Conservation (phyloP, 2,329 filamentous ascomycete species). For the Exophiala lecanii-corni region DNA sequence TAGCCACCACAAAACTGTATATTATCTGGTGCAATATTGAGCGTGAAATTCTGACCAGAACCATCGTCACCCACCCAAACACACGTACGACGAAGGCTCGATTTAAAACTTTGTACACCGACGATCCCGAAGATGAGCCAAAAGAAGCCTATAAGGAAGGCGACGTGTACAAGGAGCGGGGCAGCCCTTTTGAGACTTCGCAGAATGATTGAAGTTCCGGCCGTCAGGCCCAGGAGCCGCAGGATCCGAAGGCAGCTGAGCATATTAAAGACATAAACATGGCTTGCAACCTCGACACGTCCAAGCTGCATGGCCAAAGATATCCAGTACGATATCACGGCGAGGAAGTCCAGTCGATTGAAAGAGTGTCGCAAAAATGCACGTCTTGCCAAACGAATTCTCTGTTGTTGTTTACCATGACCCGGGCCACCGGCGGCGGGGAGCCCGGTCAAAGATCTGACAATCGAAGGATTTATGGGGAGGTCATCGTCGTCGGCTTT, state of each 20-base stretch:
- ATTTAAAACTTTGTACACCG: slow-evolving; percentile 93
- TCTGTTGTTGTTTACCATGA: slow-evolving; percentile 71
- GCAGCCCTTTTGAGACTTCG: slow-evolving; percentile 93
- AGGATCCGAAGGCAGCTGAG: slow-evolving; percentile 90
- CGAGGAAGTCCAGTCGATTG: slow-evolving; percentile 90
- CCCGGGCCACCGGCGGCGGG: slow-evolving; percentile 59
- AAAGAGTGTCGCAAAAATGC: slow-evolving; percentile 94
- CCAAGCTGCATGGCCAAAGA: slow-evolving; percentile 69
- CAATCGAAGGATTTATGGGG: slow-evolving; percentile 57
- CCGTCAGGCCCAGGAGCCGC: slow-evolving; percentile 83
- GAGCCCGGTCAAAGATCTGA: slow-evolving; percentile 70
- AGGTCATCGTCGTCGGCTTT: slow-evolving; percentile 32
- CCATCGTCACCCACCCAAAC: slow-evolving; percentile 66
- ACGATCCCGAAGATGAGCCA: slow-evolving; percentile 97
- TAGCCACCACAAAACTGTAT: slow-evolving; percentile 85
- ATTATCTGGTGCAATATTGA: slow-evolving; percentile 51
- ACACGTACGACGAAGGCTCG: slow-evolving; percentile 70
- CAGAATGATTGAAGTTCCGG: slow-evolving; percentile 92
- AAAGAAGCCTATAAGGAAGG: slow-evolving; percentile 92
- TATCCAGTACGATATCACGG: slow-evolving; percentile 93
- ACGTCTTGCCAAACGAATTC: slow-evolving; percentile 78
- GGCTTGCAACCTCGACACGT: slow-evolving; percentile 62
- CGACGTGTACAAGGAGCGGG: slow-evolving; percentile 84
- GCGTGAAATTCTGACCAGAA: slow-evolving; percentile 34
- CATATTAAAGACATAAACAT: slow-evolving; percentile 92